A percentile compares a stretch with the other conserved stretches of the same genome.
Conservation (phyloP, 306 rosid species). For the Mimosa pudica region DNA sequence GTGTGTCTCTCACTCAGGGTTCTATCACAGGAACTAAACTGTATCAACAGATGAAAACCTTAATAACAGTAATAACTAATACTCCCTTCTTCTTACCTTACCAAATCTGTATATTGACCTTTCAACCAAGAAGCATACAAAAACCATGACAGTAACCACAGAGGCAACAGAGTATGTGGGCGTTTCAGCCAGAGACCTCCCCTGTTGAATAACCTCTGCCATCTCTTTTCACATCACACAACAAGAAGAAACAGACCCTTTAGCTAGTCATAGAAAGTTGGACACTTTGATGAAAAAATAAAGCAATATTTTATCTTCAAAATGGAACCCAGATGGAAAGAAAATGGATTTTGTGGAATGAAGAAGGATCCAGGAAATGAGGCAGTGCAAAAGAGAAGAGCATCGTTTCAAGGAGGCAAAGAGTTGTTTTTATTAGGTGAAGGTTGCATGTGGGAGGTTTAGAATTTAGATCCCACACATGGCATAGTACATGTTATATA, state of each 20-base stretch:
- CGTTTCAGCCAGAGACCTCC: conserved; percentile 86
- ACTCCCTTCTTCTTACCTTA: conserved; percentile 46
- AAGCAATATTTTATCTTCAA: conserved; percentile 18
- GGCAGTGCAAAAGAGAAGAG: conserved; percentile 39
- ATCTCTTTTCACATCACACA: conserved; percentile 27
- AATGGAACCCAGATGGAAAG: conserved; percentile 27
- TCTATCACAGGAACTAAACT: neutral
- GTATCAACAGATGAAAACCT: neutral
- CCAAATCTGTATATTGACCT: conserved; percentile 84
- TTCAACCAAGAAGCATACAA: conserved; percentile 75
- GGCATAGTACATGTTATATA: neutral
- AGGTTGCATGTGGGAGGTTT: conserved; percentile 42
- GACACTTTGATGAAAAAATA: conserved; percentile 29
- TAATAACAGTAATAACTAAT: neutral
- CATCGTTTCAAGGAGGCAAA: conserved; percentile 16
- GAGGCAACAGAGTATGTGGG: conserved; percentile 98
- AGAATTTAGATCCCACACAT: conserved; percentile 21
- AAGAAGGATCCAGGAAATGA: conserved; percentile 58
- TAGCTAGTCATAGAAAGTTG: conserved; percentile 28
- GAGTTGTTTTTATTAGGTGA: conserved; percentile 30
- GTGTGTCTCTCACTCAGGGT: neutral
- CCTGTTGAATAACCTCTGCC: conserved; percentile 49
- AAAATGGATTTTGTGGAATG: conserved; percentile 18
- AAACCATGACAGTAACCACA: conserved; percentile 85
- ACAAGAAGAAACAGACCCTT: conserved; percentile 8